These are phyloP conservation scores for Leucocoprinus gongylophorus DNA, from an alignment of 1,284 basidiomycete genomes.

Conservation along the genomic window DNA sequence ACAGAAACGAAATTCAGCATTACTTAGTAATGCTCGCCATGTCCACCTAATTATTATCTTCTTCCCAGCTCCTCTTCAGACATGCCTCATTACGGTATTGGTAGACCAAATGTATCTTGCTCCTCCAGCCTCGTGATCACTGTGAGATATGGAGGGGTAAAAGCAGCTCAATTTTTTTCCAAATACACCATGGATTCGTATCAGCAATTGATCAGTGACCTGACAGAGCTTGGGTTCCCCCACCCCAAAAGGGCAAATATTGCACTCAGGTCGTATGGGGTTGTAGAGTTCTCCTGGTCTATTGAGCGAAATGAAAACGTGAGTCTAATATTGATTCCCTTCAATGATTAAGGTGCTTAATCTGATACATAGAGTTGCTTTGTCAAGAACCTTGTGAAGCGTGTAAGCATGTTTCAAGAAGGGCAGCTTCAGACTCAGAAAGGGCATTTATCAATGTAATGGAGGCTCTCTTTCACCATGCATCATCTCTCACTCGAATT, in stretches of 20 bases:
- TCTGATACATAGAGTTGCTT: slow-evolving; percentile 12
- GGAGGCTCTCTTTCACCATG: background rate
- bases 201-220: slow-evolving; percentile 24
- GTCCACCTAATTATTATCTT: background rate
- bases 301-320: slow-evolving; percentile 12
- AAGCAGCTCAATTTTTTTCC: slow-evolving; percentile 27
- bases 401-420: background rate
- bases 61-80: background rate
- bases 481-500: background rate
- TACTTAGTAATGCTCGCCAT: background rate
- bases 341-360: background rate
- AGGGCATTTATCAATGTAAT: slow-evolving; percentile 20
- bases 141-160: slow-evolving; percentile 23
- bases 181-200: slow-evolving; percentile 22
- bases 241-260: slow-evolving; percentile 30
- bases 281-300: slow-evolving; percentile 31
- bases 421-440: background rate
- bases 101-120: background rate
- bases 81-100: background rate
- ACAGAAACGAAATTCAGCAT: too few relatives aligned
- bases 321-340: slow-evolving; percentile 18
- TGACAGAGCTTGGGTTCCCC: slow-evolving; percentile 27
- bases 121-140: slow-evolving; percentile 17
- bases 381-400: slow-evolving; percentile 13
- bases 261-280: slow-evolving; percentile 25